Evolutionary conservation across 2,329 filamentous ascomycete genomes (phyloP), one percentile per base, ranked within the genome.

Genomic region (Xylariales sp.): DNA sequence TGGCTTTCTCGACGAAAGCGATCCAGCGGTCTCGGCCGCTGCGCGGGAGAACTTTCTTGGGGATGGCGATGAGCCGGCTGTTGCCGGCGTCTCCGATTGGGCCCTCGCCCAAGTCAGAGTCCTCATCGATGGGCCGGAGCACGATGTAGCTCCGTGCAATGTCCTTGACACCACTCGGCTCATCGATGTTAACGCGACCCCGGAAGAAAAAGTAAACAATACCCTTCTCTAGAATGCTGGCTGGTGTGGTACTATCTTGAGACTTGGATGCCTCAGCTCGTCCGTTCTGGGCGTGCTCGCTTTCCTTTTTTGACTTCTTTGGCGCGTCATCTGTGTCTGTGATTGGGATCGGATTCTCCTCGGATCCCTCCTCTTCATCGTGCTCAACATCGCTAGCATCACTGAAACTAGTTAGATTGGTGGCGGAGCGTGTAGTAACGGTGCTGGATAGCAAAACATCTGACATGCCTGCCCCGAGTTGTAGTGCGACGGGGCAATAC

Each of bases 151-250:
- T 88, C 33, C 88, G 82, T 29, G 85, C 79, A 33, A 95, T 75
- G 37, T 95, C 88, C 28, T 74, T 63, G 1, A 91, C 69, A 31
- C 74, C 72, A 14, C 82, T 72, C 0, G 88, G 82, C 6, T 86
- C 72, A 5, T 88, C 77, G 18, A 86, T 72, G 35, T 79, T 78
- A 25, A 95, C 86, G 11, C 88, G 81, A 6, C 81, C 80, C 14
- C 89, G 82, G 52, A 85, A 83, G 68, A 95, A 94, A 72, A 95
- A 95, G 69, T 95, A 95, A 49, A 95, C 81, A 50, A 93, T 76
- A 4, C 89, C 89, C 53, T 93, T 95, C 55, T 96, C 89, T 3
- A 94, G 70, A 17, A 95, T 79, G 34, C 52, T 72, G 1, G 73
- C 67, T 1, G 70, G 65, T 1, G 68, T 54, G 1, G 40, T 40